These are phyloP conservation scores for Onygenales sp. DNA, from an alignment of 2,329 filamentous ascomycete genomes.

Conservation along the genomic window DNA sequence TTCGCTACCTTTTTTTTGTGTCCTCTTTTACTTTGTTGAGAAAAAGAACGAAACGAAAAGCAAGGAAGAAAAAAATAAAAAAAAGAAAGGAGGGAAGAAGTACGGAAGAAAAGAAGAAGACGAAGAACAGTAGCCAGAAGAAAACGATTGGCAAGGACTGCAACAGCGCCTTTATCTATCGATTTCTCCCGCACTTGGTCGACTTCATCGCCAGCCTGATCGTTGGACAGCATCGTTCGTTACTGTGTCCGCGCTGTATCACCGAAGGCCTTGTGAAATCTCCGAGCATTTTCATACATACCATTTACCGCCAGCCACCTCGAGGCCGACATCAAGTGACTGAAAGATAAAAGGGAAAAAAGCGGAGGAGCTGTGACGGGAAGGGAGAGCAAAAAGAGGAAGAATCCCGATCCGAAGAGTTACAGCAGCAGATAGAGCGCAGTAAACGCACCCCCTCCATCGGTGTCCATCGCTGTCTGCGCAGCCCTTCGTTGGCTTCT, in stretches of 20 bases:
- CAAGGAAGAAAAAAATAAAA: constrained; percentile 8
- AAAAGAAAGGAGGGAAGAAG: constrained; percentile 6
- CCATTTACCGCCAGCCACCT: too few relatives aligned
- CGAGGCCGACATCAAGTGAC: too few relatives aligned
- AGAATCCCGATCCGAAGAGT: too few relatives aligned
- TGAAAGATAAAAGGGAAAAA: too few relatives aligned
- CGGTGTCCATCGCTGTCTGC: not conserved
- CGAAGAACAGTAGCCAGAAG: not conserved
- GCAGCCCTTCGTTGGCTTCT: not conserved
- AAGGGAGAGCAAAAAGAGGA: too few relatives aligned
- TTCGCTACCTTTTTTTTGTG: constrained; percentile 27
- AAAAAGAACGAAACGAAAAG: not conserved
- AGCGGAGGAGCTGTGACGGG: too few relatives aligned
- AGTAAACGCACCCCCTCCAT: not conserved
- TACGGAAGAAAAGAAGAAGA: constrained; percentile 1
- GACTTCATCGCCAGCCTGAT: not conserved
- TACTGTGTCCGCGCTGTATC: not conserved
- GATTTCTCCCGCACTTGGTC: too few relatives aligned
- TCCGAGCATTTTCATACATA: too few relatives aligned
- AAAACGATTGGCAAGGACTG: not conserved
- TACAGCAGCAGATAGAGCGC: not conserved
- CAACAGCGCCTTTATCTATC: not conserved
- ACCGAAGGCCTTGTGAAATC: not conserved
- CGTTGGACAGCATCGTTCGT: not conserved
- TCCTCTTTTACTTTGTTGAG: not conserved